phyloP scores from a whole-genome alignment of 2,329 filamentous ascomycete genomes.

The Clarireedia hainanense region DNA sequence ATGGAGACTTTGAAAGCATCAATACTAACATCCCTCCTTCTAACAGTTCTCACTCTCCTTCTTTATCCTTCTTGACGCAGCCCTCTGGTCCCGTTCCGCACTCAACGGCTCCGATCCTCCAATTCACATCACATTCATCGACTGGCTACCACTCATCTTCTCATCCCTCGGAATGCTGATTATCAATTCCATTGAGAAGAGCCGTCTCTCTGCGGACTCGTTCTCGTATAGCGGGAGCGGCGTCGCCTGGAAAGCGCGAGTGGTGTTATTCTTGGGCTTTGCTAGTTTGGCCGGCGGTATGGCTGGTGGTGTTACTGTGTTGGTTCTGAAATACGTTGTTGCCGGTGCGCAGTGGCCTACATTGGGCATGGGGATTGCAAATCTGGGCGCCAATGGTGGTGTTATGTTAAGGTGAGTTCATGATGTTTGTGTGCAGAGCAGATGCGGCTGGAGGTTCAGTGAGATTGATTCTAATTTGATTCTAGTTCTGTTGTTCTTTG shows the following conservation, averaged over 20 bases:
- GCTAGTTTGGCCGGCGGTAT: conserved; percentile 58
- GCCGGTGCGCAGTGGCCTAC: conserved; percentile 50
- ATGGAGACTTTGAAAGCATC: neutral
- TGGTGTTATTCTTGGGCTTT: conserved; percentile 61
- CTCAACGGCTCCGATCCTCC: conserved; percentile 46
- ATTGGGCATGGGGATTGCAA: conserved; percentile 57
- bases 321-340: conserved; percentile 58
- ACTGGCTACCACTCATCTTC: conserved; percentile 64
- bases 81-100: conserved; percentile 56
- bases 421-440: neutral
- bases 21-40: neutral
- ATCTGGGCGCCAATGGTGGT: conserved; percentile 56
- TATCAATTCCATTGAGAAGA: conserved; percentile 63
- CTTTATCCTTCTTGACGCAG: conserved; percentile 60
- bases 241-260: conserved; percentile 61
- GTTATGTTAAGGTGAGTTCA: conserved; percentile 49
- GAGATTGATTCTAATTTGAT: conserved; percentile 12
- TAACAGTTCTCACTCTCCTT: conserved; percentile 58
- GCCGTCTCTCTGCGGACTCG: conserved; percentile 53
- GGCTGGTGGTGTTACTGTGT: conserved; percentile 61
- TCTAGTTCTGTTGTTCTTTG: conserved; percentile 54
- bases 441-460: neutral
- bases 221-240: conserved; percentile 55
- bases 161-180: conserved; percentile 61
- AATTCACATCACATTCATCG: conserved; percentile 57